Percentiles rank a stretch among this genome's conserved stretches.
Evolutionary conservation across 2,329 filamentous ascomycete genomes (phyloP).

Genomic region (Ambrosiella cleistominuta): DNA sequence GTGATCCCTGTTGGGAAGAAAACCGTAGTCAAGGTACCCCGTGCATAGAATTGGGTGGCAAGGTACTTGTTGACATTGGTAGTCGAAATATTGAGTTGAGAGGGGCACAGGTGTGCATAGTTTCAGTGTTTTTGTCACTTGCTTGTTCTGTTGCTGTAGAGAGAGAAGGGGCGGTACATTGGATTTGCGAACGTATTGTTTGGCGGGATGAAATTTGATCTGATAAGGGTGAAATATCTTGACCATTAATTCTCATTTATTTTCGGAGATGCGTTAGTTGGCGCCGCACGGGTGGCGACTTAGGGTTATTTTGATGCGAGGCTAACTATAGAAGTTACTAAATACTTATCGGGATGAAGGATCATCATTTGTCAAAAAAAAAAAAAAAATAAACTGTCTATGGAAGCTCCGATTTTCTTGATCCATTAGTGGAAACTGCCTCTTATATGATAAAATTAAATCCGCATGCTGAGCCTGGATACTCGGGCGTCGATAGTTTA

Average conservation of each 20-base stretch:
- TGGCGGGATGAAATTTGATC: no score
- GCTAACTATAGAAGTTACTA: no score
- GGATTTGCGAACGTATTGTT: background rate
- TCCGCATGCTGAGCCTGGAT: background rate
- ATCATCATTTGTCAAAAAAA: no score
- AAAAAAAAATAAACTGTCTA: background rate
- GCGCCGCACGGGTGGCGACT: no score
- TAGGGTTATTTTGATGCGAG: no score
- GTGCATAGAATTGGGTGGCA: background rate
- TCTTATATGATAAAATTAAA: background rate
- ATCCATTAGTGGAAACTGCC: background rate
- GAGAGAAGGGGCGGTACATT: background rate
- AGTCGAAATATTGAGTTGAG: background rate
- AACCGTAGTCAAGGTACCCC: background rate
- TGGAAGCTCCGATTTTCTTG: background rate
- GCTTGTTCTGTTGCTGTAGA: background rate
- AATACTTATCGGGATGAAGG: no score
- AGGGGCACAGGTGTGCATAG: background rate
- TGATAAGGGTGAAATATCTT: no score
- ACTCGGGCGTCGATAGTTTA: background rate
- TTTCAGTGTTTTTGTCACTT: background rate
- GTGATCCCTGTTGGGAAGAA: background rate
- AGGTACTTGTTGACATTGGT: background rate
- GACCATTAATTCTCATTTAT: no score
- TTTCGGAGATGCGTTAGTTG: no score